Base-by-base conservation (phyloP, 768 basidiomycete species). In the Leccinellum luteum region DNA sequence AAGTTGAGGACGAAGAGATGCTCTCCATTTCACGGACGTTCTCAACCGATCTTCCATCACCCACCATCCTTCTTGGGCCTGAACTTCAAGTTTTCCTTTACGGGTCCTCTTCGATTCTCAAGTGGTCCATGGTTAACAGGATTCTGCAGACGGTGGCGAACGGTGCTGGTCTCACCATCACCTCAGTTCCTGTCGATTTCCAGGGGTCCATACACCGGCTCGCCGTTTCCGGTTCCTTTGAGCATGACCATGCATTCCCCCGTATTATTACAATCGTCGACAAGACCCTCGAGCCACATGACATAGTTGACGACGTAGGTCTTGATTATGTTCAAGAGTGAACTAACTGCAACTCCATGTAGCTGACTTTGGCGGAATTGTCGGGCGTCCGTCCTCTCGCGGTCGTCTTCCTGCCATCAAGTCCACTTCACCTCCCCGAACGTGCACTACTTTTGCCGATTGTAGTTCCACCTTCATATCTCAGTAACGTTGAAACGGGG, bases 61-160 rank as follows among this genome's bases (percentile, higher is more conserved):
- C 48, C 19, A 30, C 52, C 44, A 47, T 60, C 53, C 58, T 64
- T 60, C 51, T 63, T 32, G 73, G 72, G 48, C 65, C 74, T 59
- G 79, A 80, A 61, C 78, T 89, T 63, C 81, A 84, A 66, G 77
- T 91, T 61, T 74, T 83, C 50, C 76, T 91, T n/a, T 90, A 89
- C 69, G 89, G 88, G 28, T 71, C 76, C 54, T 78, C 85, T 35
- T 78, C 85, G 48, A 59, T 76, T 60, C 75, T 76, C 75, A 86
- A 87, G 71, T 84, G 84, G 84, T 73, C 77, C 38, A 78, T 90
- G 64, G 77, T 86, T 64, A 77, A 83, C 62, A 76, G 71, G 60
- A 74, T 91, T 32, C 68, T 89, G 65, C 78, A 79, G 70, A 87
- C 83, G 71, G 78, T 78, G 49, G 77, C 76, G 25, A 64, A 66